These are phyloP conservation scores for Scolecobasidium constrictum DNA, from an alignment of 2,329 filamentous ascomycete genomes.

Conservation along the genomic window DNA sequence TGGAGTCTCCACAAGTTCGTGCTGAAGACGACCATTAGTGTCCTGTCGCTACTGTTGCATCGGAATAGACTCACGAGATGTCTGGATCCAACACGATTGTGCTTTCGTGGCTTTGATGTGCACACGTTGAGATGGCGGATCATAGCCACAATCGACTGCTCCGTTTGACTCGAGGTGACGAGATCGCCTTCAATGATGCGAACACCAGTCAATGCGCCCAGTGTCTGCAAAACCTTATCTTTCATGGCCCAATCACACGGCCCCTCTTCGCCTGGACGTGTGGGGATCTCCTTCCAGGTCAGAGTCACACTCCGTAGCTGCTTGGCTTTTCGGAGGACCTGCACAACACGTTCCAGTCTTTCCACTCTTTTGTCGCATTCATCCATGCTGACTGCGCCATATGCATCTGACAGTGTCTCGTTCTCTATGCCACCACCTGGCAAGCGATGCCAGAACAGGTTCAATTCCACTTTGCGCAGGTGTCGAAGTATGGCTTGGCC, in stretches of 20 bases:
- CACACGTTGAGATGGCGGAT: no score
- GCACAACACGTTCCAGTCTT: neutral
- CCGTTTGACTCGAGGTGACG: neutral
- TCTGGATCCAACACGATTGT: no score
- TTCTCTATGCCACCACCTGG: neutral
- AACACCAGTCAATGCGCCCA: neutral
- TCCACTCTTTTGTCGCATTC: conserved; percentile 1
- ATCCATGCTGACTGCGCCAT: neutral
- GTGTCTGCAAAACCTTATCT: neutral
- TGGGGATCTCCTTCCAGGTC: conserved; percentile 1
- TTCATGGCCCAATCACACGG: neutral
- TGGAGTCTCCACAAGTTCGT: no score
- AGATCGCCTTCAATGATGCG: neutral
- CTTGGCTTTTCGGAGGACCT: neutral
- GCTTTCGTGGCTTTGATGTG: no score
- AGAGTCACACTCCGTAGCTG: neutral
- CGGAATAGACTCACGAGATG: no score
- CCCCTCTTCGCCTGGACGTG: neutral
- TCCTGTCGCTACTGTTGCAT: no score
- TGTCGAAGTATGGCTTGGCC: neutral
- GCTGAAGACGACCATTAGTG: no score
- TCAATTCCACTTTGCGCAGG: conserved; percentile 1
- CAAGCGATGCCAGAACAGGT: conserved; percentile 6
- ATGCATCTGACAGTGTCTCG: neutral
- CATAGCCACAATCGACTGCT: neutral